These are phyloP conservation scores for Penicillium rolfsii DNA, from an alignment of 2,329 filamentous ascomycete genomes.

Conservation along the genomic window DNA sequence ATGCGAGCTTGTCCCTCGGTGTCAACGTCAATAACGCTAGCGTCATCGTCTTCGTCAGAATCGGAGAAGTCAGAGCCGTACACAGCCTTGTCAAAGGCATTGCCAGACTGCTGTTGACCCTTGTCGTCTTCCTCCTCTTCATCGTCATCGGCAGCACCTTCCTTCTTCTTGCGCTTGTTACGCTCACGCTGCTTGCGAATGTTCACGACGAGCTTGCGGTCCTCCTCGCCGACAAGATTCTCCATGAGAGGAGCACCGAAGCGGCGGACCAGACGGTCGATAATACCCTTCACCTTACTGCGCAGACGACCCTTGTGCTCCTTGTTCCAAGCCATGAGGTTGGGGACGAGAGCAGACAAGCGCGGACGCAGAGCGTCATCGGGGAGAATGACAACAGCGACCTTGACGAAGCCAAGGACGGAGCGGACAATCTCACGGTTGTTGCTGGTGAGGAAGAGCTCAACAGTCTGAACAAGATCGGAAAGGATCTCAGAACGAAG, in stretches of 20 bases:
- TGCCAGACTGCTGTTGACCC: slow-evolving; percentile 66
- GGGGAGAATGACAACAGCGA: slow-evolving; percentile 85
- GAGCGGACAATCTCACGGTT: slow-evolving; percentile 96
- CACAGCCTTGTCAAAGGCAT: slow-evolving; percentile 93
- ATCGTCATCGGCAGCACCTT: slow-evolving; percentile 60
- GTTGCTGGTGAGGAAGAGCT: slow-evolving; percentile 92
- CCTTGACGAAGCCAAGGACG: slow-evolving; percentile 94
- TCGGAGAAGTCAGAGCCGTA: slow-evolving; percentile 66
- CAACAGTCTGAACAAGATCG: slow-evolving; percentile 91
- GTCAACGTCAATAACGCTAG: slow-evolving; percentile 48
- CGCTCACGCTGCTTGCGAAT: slow-evolving; percentile 95
- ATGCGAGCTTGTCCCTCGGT: slow-evolving; percentile 39
- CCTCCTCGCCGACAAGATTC: slow-evolving; percentile 77
- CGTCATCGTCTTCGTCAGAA: slow-evolving; percentile 65
- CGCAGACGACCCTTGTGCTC: slow-evolving; percentile 98
- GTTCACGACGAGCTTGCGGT: slow-evolving; percentile 87
- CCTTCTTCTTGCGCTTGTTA: slow-evolving; percentile 84
- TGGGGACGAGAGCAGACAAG: slow-evolving; percentile 77
- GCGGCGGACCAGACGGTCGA: slow-evolving; percentile 89
- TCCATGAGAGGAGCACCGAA: slow-evolving; percentile 85
- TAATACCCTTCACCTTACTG: slow-evolving; percentile 95
- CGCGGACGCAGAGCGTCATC: slow-evolving; percentile 77
- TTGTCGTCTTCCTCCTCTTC: slow-evolving; percentile 56
- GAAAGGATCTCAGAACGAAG: slow-evolving; percentile 71
- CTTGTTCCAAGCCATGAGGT: slow-evolving; percentile 93